Evolutionary conservation across 805 yeast species (phyloP).

Genomic region (Starmera amethionina): DNA sequence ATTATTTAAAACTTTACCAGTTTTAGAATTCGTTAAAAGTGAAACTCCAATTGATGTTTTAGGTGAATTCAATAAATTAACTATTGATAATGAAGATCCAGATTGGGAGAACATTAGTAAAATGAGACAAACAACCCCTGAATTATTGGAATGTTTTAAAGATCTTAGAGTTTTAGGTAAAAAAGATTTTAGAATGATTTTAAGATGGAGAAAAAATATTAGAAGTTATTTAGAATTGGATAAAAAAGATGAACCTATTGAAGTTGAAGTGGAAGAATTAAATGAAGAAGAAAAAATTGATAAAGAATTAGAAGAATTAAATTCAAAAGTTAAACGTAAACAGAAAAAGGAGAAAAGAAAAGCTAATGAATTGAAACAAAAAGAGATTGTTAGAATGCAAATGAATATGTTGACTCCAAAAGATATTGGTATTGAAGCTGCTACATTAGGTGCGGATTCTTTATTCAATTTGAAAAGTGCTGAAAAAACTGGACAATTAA

Average conservation of each 20-base stretch:
- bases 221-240: slow-evolving; percentile 67
- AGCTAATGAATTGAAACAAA: slow-evolving; percentile 74
- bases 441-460: slow-evolving; percentile 65
- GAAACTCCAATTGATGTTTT: slow-evolving; percentile 79
- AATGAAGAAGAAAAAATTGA: slow-evolving; percentile 88
- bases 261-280: slow-evolving; percentile 54
- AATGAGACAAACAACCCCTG: slow-evolving; percentile 69
- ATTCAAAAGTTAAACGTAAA: slow-evolving; percentile 59
- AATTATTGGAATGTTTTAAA: slow-evolving; percentile 72
- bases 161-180: slow-evolving; percentile 92
- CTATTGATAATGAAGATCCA: slow-evolving; percentile 45
- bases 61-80: slow-evolving; percentile 63
- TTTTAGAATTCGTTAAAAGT: slow-evolving; percentile 71
- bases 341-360: slow-evolving; percentile 74
- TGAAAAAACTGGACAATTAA: slow-evolving; percentile 74
- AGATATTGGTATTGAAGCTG: slow-evolving; percentile 92
- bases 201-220: slow-evolving; percentile 85
- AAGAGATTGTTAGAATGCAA: slow-evolving; percentile 85
- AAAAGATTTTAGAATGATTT: slow-evolving; percentile 78
- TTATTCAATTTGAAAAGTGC: slow-evolving; percentile 80
- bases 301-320: slow-evolving; percentile 67
- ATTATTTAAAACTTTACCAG: slow-evolving; percentile 58
- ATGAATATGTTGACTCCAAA: slow-evolving; percentile 91
- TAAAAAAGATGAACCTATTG: slow-evolving; percentile 33
- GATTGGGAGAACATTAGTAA: slow-evolving; percentile 67